Percentiles rank a stretch among this genome's conserved stretches.
Conservation (phyloP, 2,329 filamentous ascomycete genomes). For the Monosporascus sp. region DNA sequence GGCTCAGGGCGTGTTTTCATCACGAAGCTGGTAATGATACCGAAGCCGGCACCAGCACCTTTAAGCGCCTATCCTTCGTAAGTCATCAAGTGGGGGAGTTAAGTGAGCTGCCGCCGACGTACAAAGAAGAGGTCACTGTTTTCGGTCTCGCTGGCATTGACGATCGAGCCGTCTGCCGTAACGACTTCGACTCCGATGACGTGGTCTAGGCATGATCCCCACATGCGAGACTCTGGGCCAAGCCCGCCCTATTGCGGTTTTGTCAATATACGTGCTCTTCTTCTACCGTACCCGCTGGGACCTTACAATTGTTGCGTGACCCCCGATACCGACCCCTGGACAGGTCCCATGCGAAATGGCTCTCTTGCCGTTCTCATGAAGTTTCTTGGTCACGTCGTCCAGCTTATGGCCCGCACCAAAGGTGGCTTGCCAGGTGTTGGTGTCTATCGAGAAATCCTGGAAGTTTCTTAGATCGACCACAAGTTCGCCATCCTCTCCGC, state of each 20-base stretch:
- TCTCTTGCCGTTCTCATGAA: conserved; percentile 48
- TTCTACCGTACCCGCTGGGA: background rate
- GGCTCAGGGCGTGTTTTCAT: conserved; percentile 53
- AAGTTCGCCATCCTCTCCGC: conserved; percentile 45
- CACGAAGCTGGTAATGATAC: conserved; percentile 52
- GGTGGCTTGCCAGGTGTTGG: conserved; percentile 45
- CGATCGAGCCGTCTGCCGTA: conserved; percentile 48
- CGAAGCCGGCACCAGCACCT: conserved; percentile 52
- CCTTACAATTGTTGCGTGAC: conserved; percentile 51
- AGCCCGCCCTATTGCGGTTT: conserved; percentile 43
- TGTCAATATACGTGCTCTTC: conserved; percentile 6
- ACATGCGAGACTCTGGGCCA: conserved; percentile 54
- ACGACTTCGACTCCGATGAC: conserved; percentile 52
- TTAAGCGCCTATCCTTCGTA: conserved; percentile 38
- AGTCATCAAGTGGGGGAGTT: background rate
- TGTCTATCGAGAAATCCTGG: conserved; percentile 48
- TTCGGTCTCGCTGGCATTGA: conserved; percentile 39
- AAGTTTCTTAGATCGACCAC: conserved; percentile 52
- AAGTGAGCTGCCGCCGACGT: conserved; percentile 11
- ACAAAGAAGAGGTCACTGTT: conserved; percentile 53
- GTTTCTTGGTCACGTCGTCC: conserved; percentile 42
- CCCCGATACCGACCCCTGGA: conserved; percentile 53
- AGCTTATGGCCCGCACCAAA: conserved; percentile 51
- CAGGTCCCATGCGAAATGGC: conserved; percentile 57
- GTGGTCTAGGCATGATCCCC: conserved; percentile 52